phyloP scores from a whole-genome alignment of 176 grass and related monocot genomes.

The Aegilops longissima region DNA sequence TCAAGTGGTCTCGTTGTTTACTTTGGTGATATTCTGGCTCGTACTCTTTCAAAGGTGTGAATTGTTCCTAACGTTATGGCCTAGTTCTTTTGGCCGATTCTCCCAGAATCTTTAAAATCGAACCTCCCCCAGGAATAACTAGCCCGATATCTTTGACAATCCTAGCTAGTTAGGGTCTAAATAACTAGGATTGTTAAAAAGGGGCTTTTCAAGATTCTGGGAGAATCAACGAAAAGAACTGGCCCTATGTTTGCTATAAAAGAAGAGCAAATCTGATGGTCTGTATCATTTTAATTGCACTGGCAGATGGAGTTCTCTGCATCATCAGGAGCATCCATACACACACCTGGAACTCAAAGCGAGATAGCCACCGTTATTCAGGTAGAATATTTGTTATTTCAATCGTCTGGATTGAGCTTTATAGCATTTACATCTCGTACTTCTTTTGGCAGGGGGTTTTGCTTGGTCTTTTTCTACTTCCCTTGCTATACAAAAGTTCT shows the following conservation, averaged over 20 bases:
- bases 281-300: background rate
- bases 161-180: no score
- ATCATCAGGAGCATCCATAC: constrained; percentile 44
- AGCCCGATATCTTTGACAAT: no score
- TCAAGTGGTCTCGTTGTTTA: constrained; percentile 79
- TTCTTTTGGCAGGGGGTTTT: constrained; percentile 61
- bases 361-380: constrained; percentile 83
- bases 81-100: no score
- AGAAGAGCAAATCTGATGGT: constrained; percentile 7
- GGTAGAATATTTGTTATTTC: constrained; percentile 44
- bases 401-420: constrained; percentile 6
- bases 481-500: constrained; percentile 59
- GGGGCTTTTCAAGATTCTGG: no score
- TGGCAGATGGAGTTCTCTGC: constrained; percentile 43
- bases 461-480: constrained; percentile 82
- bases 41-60: constrained; percentile 70
- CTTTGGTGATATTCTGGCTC: constrained; percentile 77
- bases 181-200: no score
- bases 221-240: no score
- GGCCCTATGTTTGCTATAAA: background rate
- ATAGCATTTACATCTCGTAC: constrained; percentile 7
- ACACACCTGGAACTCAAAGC: constrained; percentile 47
- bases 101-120: no score
- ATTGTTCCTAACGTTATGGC: constrained; percentile 26
- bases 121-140: no score